Evolutionary conservation across 371 early-diverging fungal species (phyloP), one percentile per base, ranked within the genome.

Genomic region (Lichtheimia ornata): DNA sequence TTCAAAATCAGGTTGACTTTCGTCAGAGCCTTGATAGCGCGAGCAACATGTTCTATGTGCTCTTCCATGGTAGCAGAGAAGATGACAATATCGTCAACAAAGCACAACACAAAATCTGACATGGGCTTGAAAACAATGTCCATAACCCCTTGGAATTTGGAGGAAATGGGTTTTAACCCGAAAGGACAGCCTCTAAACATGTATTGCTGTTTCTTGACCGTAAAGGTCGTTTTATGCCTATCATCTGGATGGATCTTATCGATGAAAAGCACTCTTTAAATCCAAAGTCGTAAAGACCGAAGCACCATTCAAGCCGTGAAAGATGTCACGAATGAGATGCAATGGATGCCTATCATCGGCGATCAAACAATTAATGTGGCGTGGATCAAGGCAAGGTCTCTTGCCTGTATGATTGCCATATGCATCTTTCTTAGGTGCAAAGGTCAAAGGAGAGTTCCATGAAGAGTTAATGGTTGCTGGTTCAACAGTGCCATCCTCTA

Each of bases 1-100:
- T 71, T 70, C 11, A 74, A 25, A n/a, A 66, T 59, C 2, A 74
- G 45, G 20, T 65, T 62, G 14, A 50, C 64, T 0, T 25, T 0
- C 12, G 59, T 74, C 0, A 74, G 49, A 24, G n/a, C 35, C 2
- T 40, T 22, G 44, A 66, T 68, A 22, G 50, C 64, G 49, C 15
- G 25, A 17, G 24, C 15, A 1, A 61, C 62, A 58, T 65, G 61
- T 4, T 50, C 15, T 15, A 44, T 35, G 53, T 61, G 69, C 28
- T 55, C 53, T 11, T 59, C 50, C 15, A 64, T 13, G 0, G 18
- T 18, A 1, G 15, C 12, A 54, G n/a, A 58, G 24, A 27, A 45
- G 1, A 67, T 28, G 17, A 67, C 30, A 20, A 63, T 49, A 44
- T 63, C 68, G 49, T 67, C 68, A 28, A 67, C 41, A 30, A 67